A percentile compares a stretch with the other conserved stretches of the same genome.
Evolutionary conservation across 2,329 filamentous ascomycete species (phyloP).

Genomic region (Diaporthe australafricana): DNA sequence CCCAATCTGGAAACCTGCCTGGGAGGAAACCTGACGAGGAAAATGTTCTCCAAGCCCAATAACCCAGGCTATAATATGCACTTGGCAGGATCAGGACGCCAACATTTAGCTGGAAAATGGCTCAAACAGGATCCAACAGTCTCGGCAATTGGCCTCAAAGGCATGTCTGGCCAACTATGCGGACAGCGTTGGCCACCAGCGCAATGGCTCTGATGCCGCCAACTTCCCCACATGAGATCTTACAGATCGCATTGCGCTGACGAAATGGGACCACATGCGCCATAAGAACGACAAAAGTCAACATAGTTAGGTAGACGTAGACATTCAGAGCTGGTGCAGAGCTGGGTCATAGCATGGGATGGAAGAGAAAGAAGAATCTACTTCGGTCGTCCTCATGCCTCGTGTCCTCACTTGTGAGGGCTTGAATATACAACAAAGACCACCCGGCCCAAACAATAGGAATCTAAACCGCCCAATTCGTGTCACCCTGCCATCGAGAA

Average conservation of each 20-base stretch:
- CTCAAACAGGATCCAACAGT: neutral
- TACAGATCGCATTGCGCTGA: neutral
- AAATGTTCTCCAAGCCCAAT: neutral
- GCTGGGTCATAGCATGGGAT: neutral
- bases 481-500: neutral
- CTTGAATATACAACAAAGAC: neutral
- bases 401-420: neutral
- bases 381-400: neutral
- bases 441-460: neutral
- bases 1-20: slow-evolving; percentile 5
- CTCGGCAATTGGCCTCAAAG: neutral
- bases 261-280: no score
- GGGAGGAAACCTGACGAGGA: neutral
- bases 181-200: neutral
- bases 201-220: neutral
- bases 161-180: neutral
- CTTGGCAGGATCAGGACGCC: neutral
- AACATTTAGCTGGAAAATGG: neutral
- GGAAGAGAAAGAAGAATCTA: neutral
- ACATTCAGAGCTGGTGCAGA: neutral
- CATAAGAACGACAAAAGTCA: no score
- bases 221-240: neutral
- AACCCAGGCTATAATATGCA: neutral
- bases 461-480: neutral
- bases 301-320: no score